These are phyloP conservation scores for Colletotrichum trifolii DNA, from an alignment of 2,329 filamentous ascomycete species.

Conservation along the genomic window DNA sequence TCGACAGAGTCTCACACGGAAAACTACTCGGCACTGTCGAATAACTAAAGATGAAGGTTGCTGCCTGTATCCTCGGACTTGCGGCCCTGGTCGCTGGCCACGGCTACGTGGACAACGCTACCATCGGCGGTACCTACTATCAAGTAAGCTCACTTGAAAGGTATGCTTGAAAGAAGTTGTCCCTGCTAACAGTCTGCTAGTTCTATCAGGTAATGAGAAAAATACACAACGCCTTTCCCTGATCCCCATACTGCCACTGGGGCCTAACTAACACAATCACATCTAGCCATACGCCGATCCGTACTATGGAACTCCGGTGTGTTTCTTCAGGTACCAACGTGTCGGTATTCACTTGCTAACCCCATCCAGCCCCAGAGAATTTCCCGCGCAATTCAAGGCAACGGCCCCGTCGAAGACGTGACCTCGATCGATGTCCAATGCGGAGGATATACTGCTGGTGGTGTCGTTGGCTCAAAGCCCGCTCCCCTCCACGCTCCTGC, in stretches of 20 bases:
- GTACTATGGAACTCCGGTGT: constrained; percentile 20
- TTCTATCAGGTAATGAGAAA: constrained; percentile 46
- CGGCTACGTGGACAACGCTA: constrained; percentile 59
- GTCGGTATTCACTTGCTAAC: background rate
- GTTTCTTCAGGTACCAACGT: background rate
- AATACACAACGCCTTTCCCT: background rate
- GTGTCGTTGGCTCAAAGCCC: constrained; percentile 59
- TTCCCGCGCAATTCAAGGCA: constrained; percentile 67
- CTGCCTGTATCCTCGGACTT: constrained; percentile 36
- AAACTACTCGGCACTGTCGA: background rate
- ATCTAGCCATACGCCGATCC: constrained; percentile 40
- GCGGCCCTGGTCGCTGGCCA: constrained; percentile 58
- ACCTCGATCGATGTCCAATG: constrained; percentile 66
- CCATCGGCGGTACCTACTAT: constrained; percentile 54
- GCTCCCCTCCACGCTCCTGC: constrained; percentile 65
- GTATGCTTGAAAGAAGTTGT: rapidly evolving
- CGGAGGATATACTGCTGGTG: constrained; percentile 62
- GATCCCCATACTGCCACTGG: background rate
- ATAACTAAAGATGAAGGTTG: constrained; percentile 16
- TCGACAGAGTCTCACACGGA: background rate
- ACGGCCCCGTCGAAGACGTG: constrained; percentile 67
- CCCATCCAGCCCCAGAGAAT: constrained; percentile 45
- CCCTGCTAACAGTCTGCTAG: constrained; percentile 31
- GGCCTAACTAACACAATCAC: background rate
- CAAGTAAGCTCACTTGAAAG: constrained; percentile 39